These are phyloP conservation scores for Raddia distichophylla DNA, from an alignment of 176 grass and related monocot genomes.

Conservation along the genomic window DNA sequence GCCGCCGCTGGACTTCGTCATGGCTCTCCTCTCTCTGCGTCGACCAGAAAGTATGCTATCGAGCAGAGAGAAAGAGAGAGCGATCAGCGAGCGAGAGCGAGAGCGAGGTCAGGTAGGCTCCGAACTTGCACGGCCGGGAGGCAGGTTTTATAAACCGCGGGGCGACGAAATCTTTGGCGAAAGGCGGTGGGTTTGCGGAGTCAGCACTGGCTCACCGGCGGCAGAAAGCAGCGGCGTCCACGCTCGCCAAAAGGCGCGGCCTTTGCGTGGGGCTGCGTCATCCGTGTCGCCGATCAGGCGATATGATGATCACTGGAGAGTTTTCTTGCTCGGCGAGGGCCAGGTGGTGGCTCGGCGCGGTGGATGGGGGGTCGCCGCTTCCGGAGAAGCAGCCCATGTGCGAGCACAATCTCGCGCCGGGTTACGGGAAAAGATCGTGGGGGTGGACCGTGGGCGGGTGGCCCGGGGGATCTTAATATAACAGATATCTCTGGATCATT, in stretches of 20 bases:
- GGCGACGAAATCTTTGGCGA: conserved; percentile 41
- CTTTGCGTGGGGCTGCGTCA: conserved; percentile 48
- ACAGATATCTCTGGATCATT: neutral
- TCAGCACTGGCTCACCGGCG: conserved; percentile 51
- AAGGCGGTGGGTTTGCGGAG: conserved; percentile 38
- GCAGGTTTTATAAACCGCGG: conserved; percentile 47
- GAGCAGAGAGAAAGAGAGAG: neutral
- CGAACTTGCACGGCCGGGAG: neutral
- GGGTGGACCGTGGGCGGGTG: neutral
- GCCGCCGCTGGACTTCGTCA: conserved; percentile 44
- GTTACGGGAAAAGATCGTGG: conserved; percentile 20
- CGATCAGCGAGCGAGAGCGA: neutral
- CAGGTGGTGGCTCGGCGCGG: conserved; percentile 34
- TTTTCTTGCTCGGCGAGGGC: neutral
- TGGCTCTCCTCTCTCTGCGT: neutral
- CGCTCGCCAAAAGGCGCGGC: conserved; percentile 33
- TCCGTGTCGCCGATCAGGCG: conserved; percentile 35
- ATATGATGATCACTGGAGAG: too few species aligned
- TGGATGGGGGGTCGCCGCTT: conserved; percentile 36
- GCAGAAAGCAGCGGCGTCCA: conserved; percentile 35
- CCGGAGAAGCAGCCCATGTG: conserved; percentile 52
- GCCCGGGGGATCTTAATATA: conserved; percentile 31
- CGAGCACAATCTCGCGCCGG: conserved; percentile 33
- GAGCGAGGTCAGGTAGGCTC: conserved; percentile 35
- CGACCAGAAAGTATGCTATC: neutral